A percentile compares a stretch with the other conserved stretches of the same genome.
Conservation (phyloP, 257 asterid genomes). For the Pogostemon cablin region DNA sequence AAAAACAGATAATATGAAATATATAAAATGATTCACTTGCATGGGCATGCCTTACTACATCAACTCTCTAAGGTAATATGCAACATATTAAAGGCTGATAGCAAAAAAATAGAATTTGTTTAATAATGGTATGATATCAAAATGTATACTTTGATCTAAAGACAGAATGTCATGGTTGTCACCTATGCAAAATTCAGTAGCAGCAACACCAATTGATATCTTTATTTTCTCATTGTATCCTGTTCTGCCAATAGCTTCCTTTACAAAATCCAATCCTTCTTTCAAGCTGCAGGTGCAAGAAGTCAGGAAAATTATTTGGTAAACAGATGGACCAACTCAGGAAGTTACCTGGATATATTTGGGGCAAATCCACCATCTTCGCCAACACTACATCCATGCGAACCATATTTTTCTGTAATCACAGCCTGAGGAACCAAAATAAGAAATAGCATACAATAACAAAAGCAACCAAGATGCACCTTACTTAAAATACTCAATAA, state of each 20-base stretch:
- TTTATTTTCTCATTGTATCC: conserved; percentile 84
- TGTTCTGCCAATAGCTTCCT: conserved; percentile 91
- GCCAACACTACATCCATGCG: conserved; percentile 89
- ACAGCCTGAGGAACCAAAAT: conserved; percentile 69
- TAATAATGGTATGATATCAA: too few relatives aligned
- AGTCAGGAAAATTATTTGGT: conserved; percentile 25
- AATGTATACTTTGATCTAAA: background rate
- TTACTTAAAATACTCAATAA: background rate
- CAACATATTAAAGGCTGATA: background rate
- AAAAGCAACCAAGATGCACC: conserved; percentile 21
- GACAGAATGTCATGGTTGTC: conserved; percentile 26
- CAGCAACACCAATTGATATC: conserved; percentile 86
- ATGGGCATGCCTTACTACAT: background rate
- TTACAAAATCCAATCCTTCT: conserved; percentile 93
- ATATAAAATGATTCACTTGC: background rate
- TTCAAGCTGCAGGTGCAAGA: conserved; percentile 65
- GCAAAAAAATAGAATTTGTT: background rate
- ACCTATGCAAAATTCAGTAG: conserved; percentile 98
- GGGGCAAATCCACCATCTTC: conserved; percentile 99
- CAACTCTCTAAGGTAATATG: background rate
- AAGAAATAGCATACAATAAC: conserved; percentile 8
- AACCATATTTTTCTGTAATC: conserved; percentile 72
- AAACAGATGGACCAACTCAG: conserved; percentile 28
- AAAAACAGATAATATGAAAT: background rate
- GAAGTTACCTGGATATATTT: conserved; percentile 81